phyloP scores from a whole-genome alignment of 164 flowering plant species.

The Umbellularia californica region DNA sequence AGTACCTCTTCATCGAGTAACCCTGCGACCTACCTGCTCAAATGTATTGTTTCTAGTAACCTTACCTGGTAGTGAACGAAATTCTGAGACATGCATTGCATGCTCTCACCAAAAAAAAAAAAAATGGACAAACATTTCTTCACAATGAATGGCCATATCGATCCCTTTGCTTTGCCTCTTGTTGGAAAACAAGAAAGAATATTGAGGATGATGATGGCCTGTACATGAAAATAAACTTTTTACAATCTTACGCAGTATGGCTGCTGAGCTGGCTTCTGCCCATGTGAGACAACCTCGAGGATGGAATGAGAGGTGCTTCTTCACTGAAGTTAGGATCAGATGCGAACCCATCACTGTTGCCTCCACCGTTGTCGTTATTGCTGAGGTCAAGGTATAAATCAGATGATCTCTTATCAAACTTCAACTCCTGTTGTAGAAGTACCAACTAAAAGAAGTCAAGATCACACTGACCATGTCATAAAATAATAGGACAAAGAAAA shows the following conservation, averaged over 20 bases:
- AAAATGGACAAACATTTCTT: not conserved
- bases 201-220: not conserved
- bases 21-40: not conserved
- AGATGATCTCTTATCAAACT: conserved; percentile 81
- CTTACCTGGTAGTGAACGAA: not conserved
- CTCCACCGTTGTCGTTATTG: conserved; percentile 22
- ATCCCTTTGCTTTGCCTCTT: not conserved
- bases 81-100: not conserved
- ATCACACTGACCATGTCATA: too few species aligned
- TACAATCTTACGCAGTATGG: conserved; percentile 26
- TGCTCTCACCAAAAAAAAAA: not conserved
- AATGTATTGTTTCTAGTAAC: not conserved
- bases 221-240: not conserved
- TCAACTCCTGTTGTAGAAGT: conserved; percentile 53
- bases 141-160: not conserved
- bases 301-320: conserved; percentile 65
- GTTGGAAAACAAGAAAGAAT: not conserved
- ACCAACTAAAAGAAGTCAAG: not conserved
- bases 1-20: not conserved
- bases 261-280: conserved; percentile 62
- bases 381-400: conserved; percentile 46
- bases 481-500: too few species aligned
- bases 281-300: conserved; percentile 63
- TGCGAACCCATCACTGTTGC: conserved; percentile 24
- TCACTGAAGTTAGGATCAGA: conserved; percentile 49